Evolutionary conservation across 2,329 filamentous ascomycete species (phyloP).

Genomic region (Rhynchosporium secalis): DNA sequence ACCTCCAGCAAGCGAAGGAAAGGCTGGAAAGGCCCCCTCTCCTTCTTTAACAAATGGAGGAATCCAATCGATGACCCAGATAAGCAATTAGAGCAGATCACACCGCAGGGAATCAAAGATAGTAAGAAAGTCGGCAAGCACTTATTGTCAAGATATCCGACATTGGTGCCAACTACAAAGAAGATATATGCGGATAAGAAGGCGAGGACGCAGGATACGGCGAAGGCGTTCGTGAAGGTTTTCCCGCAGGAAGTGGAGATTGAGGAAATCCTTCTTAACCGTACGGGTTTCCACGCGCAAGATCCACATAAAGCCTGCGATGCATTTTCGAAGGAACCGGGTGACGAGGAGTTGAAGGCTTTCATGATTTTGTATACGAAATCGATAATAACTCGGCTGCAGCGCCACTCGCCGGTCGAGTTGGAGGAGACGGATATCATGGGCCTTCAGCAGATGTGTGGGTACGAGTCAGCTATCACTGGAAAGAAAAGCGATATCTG

Average conservation of each 20-base stretch:
- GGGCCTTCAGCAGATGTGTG: conserved; percentile 66
- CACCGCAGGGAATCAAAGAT: conserved; percentile 36
- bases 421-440: conserved; percentile 63
- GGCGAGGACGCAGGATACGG: conserved; percentile 37
- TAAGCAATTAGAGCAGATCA: conserved; percentile 37
- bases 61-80: conserved; percentile 37
- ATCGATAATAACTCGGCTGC: conserved; percentile 58
- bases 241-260: conserved; percentile 37
- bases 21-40: conserved; percentile 35
- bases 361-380: conserved; percentile 58
- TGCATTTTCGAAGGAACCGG: conserved; percentile 46
- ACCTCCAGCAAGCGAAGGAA: conserved; percentile 26
- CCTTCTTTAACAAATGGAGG: conserved; percentile 36
- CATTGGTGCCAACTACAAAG: conserved; percentile 36
- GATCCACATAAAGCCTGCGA: conserved; percentile 57
- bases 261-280: conserved; percentile 51
- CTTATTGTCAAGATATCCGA: conserved; percentile 34
- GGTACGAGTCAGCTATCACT: conserved; percentile 64
- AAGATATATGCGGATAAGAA: conserved; percentile 38
- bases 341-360: conserved; percentile 28
- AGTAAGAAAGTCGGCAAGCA: conserved; percentile 36
- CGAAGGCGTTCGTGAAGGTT: conserved; percentile 32
- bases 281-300: conserved; percentile 44
- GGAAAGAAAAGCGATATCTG: conserved; percentile 62
- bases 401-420: conserved; percentile 57